Evolutionary conservation across 1,284 basidiomycete genomes (phyloP), one percentile per base, ranked within the genome.

Genomic region (Puccinia hordei): DNA sequence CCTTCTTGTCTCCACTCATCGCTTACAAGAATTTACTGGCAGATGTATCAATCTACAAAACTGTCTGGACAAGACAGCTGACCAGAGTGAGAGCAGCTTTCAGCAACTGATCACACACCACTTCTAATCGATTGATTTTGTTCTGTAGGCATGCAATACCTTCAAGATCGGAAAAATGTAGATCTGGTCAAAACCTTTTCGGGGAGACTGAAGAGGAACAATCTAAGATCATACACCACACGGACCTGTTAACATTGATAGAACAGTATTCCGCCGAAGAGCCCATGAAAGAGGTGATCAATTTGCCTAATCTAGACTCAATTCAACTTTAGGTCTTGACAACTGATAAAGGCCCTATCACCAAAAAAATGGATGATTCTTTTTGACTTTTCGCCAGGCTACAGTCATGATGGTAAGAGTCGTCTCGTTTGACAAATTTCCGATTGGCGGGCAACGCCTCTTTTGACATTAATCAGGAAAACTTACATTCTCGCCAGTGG

Each of bases 231-330:
- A 27, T 72, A 4, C 49, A 55, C 55, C 44, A 55, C 33, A 15
- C 24, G 9, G 69, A 72, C 33, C 51, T 72, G 10, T 53, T 72
- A 24, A 72, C 49, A n/a, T 35, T 72, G 19, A 30, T 72, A 33
- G 69, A 53, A 49, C 44, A 72, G 49, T 72, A 72, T 38, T 72
- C 69, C 2, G 69, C 51, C 13, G 33, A 72, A 15, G 69, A 72
- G 35, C 53, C 22, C 22, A 55, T 35, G 33, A 30, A 72, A 55
- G 69, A 72, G 49, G 69, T 72, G 46, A 72, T 15, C 17, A 30
- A 71, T 49, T 44, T 51, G 24, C 27, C 44, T 71, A 6, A 33
- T 49, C 27, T 51, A 4, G n/a, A n/a, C n/a, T n/a, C n/a, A n/a
- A n/a, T 44, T 68, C 24, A 46, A 68, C 22, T n/a, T n/a, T n/a